Base-by-base conservation (phyloP, 805 yeast genomes). In the Monosporozyma unispora region DNA sequence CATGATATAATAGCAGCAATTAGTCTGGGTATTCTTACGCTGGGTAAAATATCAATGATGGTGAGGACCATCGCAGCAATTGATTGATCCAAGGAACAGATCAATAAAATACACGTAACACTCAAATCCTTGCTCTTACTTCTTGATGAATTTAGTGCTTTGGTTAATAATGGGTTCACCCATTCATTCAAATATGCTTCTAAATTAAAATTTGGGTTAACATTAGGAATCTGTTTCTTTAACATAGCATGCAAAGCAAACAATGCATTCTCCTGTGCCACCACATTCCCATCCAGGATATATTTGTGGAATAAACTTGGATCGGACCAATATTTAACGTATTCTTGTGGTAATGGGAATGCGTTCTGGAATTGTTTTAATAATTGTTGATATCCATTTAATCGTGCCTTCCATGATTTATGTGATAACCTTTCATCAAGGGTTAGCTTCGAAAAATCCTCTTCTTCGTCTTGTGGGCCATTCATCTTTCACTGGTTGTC, bases 351-450 rank as follows among this genome's bases (percentile, higher is more conserved):
- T 16, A 37, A 77, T 81, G 52, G 73, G 58, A 87, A 84, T 40
- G 70, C 69, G 19, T 72, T 68, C 14, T 31, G 37, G 19, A 19
- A 19, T 22, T 29, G 39, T 29, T 44, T 44, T n/a, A 28, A 21
- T 47, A 81, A 61, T 57, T 86, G 91, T 48, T 81, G 84, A 64
- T 90, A 91, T 0, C 91, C 96, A 16, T 73, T 78, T 49, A 77
- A 70, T 52, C 99, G 80, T 12, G 81, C 97, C 67, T 88, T 90
- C 98, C 98, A 93, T 55, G 77, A 78, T 61, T 84, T 82, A 63
- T 85, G 89, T 7, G 66, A 70, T 47, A 85, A 67, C 47, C 88
- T 73, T 48, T 85, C 88, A 16, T 76, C 79, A 23, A 88, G 62
- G 1, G 95, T 81, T 42, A 88, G 69, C 5, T 73, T 58, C 22